Conservation (phyloP, 164 flowering plant genomes). For the Stephania cephalantha region DNA sequence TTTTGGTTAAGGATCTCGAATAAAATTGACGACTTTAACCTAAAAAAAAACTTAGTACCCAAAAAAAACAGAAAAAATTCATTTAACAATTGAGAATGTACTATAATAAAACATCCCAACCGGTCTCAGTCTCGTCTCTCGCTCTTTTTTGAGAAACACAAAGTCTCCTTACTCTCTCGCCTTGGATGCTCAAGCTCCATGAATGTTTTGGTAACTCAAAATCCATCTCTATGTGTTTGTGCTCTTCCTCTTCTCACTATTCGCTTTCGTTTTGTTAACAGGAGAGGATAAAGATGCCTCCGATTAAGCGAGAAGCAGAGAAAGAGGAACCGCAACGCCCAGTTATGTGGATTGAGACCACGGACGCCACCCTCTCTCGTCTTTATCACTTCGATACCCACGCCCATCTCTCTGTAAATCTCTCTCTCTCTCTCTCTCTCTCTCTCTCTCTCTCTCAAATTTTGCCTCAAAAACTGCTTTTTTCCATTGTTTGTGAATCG, state of each 20-base stretch:
- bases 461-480: neutral
- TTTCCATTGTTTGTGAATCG: neutral
- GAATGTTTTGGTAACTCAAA: neutral
- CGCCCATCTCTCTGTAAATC: constrained; percentile 65
- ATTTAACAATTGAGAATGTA: no score
- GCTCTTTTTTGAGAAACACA: no score
- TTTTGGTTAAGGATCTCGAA: no score
- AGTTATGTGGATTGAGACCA: constrained; percentile 66
- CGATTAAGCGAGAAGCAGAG: constrained; percentile 35
- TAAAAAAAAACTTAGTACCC: no score
- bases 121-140: no score
- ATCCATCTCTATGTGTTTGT: no score
- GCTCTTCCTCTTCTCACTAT: no score
- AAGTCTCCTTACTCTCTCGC: no score
- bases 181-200: neutral
- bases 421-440: neutral
- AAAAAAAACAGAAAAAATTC: no score
- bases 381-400: constrained; percentile 48
- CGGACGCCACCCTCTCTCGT: constrained; percentile 47
- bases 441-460: neutral
- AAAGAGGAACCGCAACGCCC: constrained; percentile 24
- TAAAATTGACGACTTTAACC: no score
- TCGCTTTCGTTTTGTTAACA: neutral
- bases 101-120: no score
- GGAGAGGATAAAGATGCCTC: constrained; percentile 39